A percentile compares a stretch with the other conserved stretches of the same genome.
Evolutionary conservation across 495 filamentous ascomycete species (phyloP).

Genomic region (Penicillium atrosanguineum): DNA sequence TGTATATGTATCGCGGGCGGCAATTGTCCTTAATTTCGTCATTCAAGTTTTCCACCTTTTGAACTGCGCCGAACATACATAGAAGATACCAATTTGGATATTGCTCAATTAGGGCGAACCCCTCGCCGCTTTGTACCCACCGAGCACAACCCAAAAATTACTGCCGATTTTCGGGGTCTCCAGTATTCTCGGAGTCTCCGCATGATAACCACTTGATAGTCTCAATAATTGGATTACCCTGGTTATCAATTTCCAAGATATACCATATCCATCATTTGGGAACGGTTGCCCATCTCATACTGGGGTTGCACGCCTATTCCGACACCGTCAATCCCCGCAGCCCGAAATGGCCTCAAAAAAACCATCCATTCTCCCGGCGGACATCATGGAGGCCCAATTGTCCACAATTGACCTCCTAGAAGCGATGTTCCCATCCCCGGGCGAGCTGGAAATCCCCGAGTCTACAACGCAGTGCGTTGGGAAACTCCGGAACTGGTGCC

Average conservation of each 20-base stretch:
- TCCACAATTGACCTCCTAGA: slow-evolving; percentile 34
- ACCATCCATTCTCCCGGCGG: slow-evolving; percentile 18
- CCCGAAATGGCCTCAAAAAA: slow-evolving; percentile 21
- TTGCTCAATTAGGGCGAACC: neutral
- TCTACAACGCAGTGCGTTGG: slow-evolving; percentile 31
- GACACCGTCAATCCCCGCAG: neutral
- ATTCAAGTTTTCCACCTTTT: no score
- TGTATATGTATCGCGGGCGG: slow-evolving; percentile 2
- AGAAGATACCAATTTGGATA: neutral
- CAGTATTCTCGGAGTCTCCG: neutral
- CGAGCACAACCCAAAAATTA: neutral
- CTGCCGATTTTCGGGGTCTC: neutral
- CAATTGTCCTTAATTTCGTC: neutral
- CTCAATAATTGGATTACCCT: neutral
- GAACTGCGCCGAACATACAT: no score
- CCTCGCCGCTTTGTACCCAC: neutral
- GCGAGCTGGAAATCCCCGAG: slow-evolving; percentile 35
- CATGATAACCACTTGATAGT: neutral
- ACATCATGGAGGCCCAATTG: slow-evolving; percentile 36
- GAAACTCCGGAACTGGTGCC: slow-evolving; percentile 33
- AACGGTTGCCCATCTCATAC: neutral
- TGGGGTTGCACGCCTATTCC: neutral
- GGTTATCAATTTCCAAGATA: neutral
- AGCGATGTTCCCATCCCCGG: slow-evolving; percentile 37
- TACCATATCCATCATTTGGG: neutral